Base-by-base conservation (phyloP, 176 grass and related monocot species). In the Melocanna baccifera region DNA sequence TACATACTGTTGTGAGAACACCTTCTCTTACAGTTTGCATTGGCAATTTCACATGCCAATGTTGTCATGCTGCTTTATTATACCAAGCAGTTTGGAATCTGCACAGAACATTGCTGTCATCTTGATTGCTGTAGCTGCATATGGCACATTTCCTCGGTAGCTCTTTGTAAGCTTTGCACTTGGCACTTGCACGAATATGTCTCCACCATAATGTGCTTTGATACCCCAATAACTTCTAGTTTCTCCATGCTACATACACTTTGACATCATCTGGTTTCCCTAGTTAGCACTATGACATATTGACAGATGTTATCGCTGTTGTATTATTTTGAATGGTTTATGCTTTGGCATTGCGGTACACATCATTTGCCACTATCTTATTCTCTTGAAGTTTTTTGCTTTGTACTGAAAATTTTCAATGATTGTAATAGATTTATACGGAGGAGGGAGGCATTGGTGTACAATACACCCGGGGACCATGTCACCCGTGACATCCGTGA, bases 381-480 rank as follows among this genome's bases (percentile, higher is more conserved):
- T 73, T 72, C 6, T 14, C 5, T 32, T 22, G 12, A 50, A 46
- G 45, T 46, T 13, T 46, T 16, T 46, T 23, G 1, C 12, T 62
- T 18, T 70, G 46, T 70, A 58, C 11, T 67, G 47, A 86, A 36
- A 68, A 40, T 19, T 87, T 86, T 12, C 3, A 0, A 46, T 6
- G 5, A 41, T 48, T 59, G 12, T 72, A 6, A 45, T 75, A 98
- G 96, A 63, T 88, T 95, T 50, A 94, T 98, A 83, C 86, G 87
- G 73, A 92, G 96, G 64, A 95, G 96, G 86, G 96, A 98, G 76
- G 96, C 93, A 5, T 85, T 98, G 73, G 96, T 98, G 47, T 98
- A 95, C 76, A 98, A 98, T 85, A 98, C 96, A 71, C 96, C 93
- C 2, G 93, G 93, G 30, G 96, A 98, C 59, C 96, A 98, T 86